Conservation (phyloP, 495 filamentous ascomycete genomes). For the Aspergillus indologenus region DNA sequence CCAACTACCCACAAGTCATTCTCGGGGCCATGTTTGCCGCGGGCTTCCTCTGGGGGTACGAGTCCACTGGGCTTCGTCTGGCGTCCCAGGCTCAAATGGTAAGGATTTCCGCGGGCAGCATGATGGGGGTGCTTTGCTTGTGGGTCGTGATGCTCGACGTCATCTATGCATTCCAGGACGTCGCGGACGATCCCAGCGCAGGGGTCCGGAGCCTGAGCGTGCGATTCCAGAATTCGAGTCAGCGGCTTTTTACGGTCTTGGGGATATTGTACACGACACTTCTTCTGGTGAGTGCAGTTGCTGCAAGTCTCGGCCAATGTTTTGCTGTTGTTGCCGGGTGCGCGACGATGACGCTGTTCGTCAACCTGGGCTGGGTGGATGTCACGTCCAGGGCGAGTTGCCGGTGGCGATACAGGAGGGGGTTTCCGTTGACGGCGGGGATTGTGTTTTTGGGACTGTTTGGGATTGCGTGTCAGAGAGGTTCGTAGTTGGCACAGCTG, state of each 20-base stretch:
- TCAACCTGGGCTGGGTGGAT: background rate
- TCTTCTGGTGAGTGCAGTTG: background rate
- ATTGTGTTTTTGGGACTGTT: background rate
- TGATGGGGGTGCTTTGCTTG: background rate
- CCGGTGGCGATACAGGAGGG: background rate
- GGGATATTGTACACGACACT: background rate
- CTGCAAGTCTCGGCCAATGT: background rate
- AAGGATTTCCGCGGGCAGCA: background rate
- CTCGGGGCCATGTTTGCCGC: conserved; percentile 20
- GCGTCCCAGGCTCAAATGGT: background rate
- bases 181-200: background rate
- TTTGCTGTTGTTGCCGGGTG: background rate
- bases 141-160: background rate
- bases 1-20: conserved; percentile 34
- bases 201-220: background rate
- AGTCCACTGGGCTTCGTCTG: background rate
- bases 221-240: background rate
- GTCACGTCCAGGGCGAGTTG: background rate
- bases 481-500: no score
- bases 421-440: background rate
- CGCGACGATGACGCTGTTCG: background rate
- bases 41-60: background rate
- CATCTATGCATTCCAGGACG: background rate
- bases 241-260: background rate
- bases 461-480: background rate